Conservation (phyloP, 495 filamentous ascomycete genomes). For the Penicillium diatomitis region DNA sequence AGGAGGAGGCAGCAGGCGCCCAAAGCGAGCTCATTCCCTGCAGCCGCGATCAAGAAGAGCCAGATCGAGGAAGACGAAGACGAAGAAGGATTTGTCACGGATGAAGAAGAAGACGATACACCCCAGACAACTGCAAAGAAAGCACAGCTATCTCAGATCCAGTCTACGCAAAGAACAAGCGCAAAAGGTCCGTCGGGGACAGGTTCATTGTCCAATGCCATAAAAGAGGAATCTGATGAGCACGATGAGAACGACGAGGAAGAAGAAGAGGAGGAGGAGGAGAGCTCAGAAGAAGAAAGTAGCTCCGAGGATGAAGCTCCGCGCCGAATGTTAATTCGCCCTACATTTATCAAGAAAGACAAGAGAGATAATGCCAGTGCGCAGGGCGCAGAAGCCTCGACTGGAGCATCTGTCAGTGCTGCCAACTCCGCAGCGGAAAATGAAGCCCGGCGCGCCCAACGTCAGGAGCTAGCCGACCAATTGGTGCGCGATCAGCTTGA, state of each 20-base stretch:
- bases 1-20: conserved; percentile 34
- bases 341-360: conserved; percentile 85
- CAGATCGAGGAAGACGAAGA: conserved; percentile 35
- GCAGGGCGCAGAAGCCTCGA: conserved; percentile 10
- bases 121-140: conserved; percentile 24
- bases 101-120: conserved; percentile 39
- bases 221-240: no score
- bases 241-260: conserved; percentile 54
- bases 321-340: conserved; percentile 65
- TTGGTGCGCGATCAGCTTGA: conserved; percentile 84
- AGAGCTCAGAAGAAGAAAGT: conserved; percentile 43
- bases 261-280: conserved; percentile 46
- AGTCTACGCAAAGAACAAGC: not conserved
- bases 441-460: conserved; percentile 44
- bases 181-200: not conserved
- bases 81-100: conserved; percentile 72
- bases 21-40: conserved; percentile 55
- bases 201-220: not conserved
- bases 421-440: conserved; percentile 45
- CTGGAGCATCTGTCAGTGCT: conserved; percentile 18
- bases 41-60: conserved; percentile 28
- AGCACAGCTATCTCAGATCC: conserved; percentile 11
- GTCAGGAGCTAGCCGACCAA: conserved; percentile 59
- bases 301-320: conserved; percentile 69
- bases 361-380: conserved; percentile 43